These are phyloP conservation scores for Zygosaccharomyces sapae DNA, from an alignment of 1,139 yeast species.

Conservation along the genomic window DNA sequence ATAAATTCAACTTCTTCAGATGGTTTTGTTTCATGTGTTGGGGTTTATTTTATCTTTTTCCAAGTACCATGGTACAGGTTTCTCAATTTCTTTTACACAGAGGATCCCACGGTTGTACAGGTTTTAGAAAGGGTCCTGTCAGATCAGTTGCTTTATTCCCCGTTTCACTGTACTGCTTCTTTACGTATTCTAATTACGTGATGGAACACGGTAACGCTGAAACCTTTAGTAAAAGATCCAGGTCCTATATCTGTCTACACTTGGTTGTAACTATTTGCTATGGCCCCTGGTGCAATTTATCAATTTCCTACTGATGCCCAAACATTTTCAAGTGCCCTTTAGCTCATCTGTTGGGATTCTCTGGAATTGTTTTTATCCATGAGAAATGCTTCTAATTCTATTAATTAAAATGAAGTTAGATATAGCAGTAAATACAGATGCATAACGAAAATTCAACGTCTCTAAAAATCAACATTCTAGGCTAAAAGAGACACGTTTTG, in stretches of 20 bases:
- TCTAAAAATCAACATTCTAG: slow-evolving; percentile 3
- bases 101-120: slow-evolving; percentile 77
- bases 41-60: slow-evolving; percentile 77
- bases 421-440: neutral
- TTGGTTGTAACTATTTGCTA: slow-evolving; percentile 72
- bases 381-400: slow-evolving; percentile 44
- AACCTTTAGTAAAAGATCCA: slow-evolving; percentile 61
- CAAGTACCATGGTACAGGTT: slow-evolving; percentile 90
- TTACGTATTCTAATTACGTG: slow-evolving; percentile 77
- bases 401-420: neutral
- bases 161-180: slow-evolving; percentile 71
- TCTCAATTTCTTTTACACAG: slow-evolving; percentile 68
- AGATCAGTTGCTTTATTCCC: slow-evolving; percentile 92
- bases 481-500: slow-evolving; percentile 12
- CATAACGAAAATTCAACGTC: slow-evolving; percentile 1
- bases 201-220: slow-evolving; percentile 70
- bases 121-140: slow-evolving; percentile 82
- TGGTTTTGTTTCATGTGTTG: slow-evolving; percentile 82
- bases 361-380: slow-evolving; percentile 91
- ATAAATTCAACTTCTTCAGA: slow-evolving; percentile 58
- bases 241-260: slow-evolving; percentile 66
- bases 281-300: slow-evolving; percentile 95
- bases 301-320: slow-evolving; percentile 78
- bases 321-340: slow-evolving; percentile 82
- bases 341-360: slow-evolving; percentile 84